Conservation (phyloP, 768 basidiomycete genomes). For the Cystofilobasidium bisporidii region DNA sequence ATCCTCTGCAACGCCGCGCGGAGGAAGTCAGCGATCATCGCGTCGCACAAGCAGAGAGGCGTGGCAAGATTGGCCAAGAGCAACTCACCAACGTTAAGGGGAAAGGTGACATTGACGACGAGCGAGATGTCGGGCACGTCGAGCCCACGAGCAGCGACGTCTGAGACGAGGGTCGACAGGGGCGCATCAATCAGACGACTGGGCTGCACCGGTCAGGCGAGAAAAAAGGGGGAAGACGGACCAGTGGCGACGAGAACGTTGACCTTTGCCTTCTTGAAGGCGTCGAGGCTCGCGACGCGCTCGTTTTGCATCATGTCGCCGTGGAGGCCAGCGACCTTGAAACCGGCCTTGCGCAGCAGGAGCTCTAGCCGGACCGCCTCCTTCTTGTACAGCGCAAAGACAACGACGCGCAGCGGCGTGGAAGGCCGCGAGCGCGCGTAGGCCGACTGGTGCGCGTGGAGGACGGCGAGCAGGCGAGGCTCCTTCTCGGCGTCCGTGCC, state of each 20-base stretch:
- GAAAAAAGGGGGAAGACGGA: constrained; percentile 12
- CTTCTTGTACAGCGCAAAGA: constrained; percentile 96
- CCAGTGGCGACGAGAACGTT: constrained; percentile 73
- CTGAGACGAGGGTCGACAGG: constrained; percentile 41
- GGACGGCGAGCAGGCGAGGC: constrained; percentile 38
- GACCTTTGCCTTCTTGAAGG: constrained; percentile 71
- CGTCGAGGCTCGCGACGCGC: constrained; percentile 72
- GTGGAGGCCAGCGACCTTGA: constrained; percentile 70
- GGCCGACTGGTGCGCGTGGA: constrained; percentile 40
- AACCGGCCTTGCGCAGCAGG: constrained; percentile 62
- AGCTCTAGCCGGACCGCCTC: constrained; percentile 81
- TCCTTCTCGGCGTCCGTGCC: constrained; percentile 77
- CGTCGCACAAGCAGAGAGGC: no score
- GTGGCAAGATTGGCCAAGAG: no score
- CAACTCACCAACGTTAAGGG: constrained; percentile 78
- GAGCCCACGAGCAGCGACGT: constrained; percentile 91
- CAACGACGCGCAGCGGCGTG: constrained; percentile 53
- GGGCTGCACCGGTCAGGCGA: no score
- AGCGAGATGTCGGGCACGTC: constrained; percentile 93
- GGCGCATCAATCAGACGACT: not conserved
- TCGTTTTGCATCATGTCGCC: constrained; percentile 82
- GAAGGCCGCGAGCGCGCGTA: constrained; percentile 36
- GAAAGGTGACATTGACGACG: constrained; percentile 93
- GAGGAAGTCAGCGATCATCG: constrained; percentile 48
- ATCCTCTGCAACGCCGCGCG: constrained; percentile 40